These are phyloP conservation scores for Candida smagusa DNA, from an alignment of 1,139 yeast genomes.

Conservation along the genomic window DNA sequence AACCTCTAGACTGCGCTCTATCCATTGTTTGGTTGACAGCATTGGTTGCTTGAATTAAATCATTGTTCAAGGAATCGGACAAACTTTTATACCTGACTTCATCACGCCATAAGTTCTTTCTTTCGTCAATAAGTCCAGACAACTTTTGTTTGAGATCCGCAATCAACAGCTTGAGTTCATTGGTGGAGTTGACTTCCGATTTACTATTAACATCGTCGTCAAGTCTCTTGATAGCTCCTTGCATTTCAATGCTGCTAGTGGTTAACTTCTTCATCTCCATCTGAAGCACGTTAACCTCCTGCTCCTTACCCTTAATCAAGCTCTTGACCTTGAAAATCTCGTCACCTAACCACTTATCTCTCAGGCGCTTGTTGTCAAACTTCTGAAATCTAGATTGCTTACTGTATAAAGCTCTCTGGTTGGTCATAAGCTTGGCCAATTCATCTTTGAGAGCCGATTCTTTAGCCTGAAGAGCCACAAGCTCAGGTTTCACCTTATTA, in stretches of 20 bases:
- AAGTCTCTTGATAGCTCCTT: conserved; percentile 41
- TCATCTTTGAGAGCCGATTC: conserved; percentile 42
- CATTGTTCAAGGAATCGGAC: conserved; percentile 52
- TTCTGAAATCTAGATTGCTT: conserved; percentile 72
- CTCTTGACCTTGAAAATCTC: conserved; percentile 24
- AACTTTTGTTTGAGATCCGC: conserved; percentile 37
- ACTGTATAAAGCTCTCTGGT: conserved; percentile 63
- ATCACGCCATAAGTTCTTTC: conserved; percentile 77
- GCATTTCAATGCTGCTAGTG: conserved; percentile 17
- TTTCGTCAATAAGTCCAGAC: conserved; percentile 54
- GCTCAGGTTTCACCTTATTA: conserved; percentile 36
- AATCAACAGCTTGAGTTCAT: conserved; percentile 33
- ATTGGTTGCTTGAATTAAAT: conserved; percentile 56
- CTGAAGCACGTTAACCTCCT: conserved; percentile 20
- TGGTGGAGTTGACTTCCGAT: conserved; percentile 16
- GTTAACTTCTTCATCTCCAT: conserved; percentile 18
- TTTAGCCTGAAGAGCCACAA: conserved; percentile 32
- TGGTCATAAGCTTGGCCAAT: conserved; percentile 45
- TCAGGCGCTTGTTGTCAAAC: conserved; percentile 52
- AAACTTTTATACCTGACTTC: conserved; percentile 63
- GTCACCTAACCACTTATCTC: conserved; percentile 66
- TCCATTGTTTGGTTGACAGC: conserved; percentile 71
- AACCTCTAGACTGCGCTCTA: conserved; percentile 65
- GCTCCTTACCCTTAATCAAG: conserved; percentile 20
- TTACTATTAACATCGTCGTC: conserved; percentile 26